Base-by-base conservation (phyloP, 2,329 filamentous ascomycete genomes). In the Gnomoniopsis smithogilvyi region DNA sequence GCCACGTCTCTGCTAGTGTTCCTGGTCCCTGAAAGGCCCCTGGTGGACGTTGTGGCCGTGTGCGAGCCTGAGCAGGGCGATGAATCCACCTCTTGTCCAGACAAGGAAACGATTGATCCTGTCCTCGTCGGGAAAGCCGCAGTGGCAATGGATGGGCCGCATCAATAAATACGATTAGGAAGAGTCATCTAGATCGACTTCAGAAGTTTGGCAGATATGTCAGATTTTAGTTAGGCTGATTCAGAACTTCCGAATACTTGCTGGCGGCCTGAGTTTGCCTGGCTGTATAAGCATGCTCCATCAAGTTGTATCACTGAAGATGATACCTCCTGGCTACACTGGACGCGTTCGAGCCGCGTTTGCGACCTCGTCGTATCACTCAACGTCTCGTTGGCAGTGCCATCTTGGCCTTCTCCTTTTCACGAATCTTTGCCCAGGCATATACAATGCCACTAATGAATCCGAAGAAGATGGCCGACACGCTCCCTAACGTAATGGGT, bases 401-500 rank as follows among this genome's bases (percentile, higher is more conserved):
- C 68, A 83, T 86, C 76, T 88, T 88, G 46, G 81, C 80, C 68
- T 84, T 79, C 66, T 81, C 82, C 59, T 84, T 86, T 75, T 96
- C 90, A 74, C 90, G 88, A 64, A 96, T 81, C 81, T 96, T 96
- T 65, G 92, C 88, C 68, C 92, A 83, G 3, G 95, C 83, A 67
- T 96, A 99, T 22, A 99, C 91, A 56, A 98, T 84, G 65, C 95
- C 95, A 67, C 90, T 95, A 66, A 98, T 76, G 74, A 97, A 98
- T 36, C 94, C 95, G 60, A 99, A 83, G 62, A 87, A 81, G 69
- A 99, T 98, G 67, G 95, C 95, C 21, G 91, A 91, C 12, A 96
- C 91, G 70, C 91, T 95, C 67, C 92, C 92, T 62, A 97, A 84
- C 0, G 95, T 98, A 67, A 96, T 90, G 0, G 95, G 93, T 0